These are phyloP conservation scores for Phylloporus rhodoxanthus DNA, from an alignment of 768 basidiomycete species.

Conservation along the genomic window DNA sequence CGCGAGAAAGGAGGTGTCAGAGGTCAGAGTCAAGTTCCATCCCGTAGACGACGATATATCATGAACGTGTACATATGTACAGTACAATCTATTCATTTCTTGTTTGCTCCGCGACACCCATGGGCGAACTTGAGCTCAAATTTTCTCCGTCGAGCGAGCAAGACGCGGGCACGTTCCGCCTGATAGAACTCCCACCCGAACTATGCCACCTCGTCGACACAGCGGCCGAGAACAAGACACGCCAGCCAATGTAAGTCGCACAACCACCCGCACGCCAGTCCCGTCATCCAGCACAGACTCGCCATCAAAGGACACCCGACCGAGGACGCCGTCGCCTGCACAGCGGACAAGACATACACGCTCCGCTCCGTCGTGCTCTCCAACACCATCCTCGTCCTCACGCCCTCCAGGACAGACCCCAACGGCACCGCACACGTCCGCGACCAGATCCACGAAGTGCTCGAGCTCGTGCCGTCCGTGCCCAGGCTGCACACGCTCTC, in stretches of 20 bases:
- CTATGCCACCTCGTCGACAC: conserved; percentile 57
- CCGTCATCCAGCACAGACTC: conserved; percentile 37
- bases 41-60: conserved; percentile 31
- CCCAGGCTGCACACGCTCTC: conserved; percentile 69
- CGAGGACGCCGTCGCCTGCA: conserved; percentile 91
- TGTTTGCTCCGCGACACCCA: conserved; percentile 3
- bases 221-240: conserved; percentile 31
- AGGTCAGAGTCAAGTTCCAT: conserved; percentile 63
- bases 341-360: conserved; percentile 68
- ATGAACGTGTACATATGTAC: conserved; percentile 1
- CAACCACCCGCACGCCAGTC: background rate
- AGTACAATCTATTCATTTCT: background rate
- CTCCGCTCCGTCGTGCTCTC: conserved; percentile 85
- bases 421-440: conserved; percentile 58
- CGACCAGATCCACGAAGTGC: conserved; percentile 74
- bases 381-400: conserved; percentile 77
- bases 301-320: conserved; percentile 74
- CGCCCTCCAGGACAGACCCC: conserved; percentile 36
- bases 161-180: conserved; percentile 54
- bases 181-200: conserved; percentile 71
- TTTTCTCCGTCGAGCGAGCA: conserved; percentile 46
- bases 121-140: conserved; percentile 35
- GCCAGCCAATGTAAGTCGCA: conserved; percentile 27
- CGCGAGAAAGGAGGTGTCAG: conserved; percentile 60
- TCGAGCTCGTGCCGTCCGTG: conserved; percentile 76